A percentile compares a stretch with the other conserved stretches of the same genome.
Evolutionary conservation across 2,329 filamentous ascomycete species (phyloP).

Genomic region (Beauveria sp.): DNA sequence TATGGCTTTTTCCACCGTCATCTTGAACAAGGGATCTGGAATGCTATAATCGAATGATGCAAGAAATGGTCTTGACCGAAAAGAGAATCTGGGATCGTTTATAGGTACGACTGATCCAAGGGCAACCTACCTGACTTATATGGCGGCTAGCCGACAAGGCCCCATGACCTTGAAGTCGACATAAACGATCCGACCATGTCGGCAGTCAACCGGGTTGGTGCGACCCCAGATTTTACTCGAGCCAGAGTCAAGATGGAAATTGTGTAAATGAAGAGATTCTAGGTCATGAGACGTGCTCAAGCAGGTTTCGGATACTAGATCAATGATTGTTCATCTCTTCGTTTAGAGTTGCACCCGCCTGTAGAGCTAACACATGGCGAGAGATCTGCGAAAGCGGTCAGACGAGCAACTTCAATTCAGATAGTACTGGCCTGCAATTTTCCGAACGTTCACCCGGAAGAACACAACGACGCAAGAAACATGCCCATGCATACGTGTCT

Average conservation of each 20-base stretch:
- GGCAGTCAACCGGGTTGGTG: background rate
- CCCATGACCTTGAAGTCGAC: background rate
- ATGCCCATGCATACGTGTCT: background rate
- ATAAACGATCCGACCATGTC: background rate
- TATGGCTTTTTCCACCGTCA: background rate
- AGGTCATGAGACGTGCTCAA: background rate
- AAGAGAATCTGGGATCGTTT: background rate
- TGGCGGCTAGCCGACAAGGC: background rate
- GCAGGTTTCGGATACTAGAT: too few relatives aligned
- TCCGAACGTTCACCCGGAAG: too few relatives aligned
- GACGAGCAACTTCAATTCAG: too few relatives aligned
- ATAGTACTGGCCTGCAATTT: too few relatives aligned
- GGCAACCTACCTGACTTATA: background rate
- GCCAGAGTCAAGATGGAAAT: background rate
- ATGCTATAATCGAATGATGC: background rate
- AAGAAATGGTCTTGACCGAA: background rate
- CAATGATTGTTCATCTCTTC: background rate
- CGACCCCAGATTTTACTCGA: background rate
- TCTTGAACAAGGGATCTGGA: background rate
- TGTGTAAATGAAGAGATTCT: background rate
- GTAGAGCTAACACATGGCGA: too few relatives aligned
- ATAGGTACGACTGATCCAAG: background rate
- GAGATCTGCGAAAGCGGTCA: too few relatives aligned
- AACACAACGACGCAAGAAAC: too few relatives aligned
- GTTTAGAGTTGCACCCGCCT: background rate